Evolutionary conservation across 2,329 filamentous ascomycete genomes (phyloP).

Genomic region (Arachnopeziza araneosa): DNA sequence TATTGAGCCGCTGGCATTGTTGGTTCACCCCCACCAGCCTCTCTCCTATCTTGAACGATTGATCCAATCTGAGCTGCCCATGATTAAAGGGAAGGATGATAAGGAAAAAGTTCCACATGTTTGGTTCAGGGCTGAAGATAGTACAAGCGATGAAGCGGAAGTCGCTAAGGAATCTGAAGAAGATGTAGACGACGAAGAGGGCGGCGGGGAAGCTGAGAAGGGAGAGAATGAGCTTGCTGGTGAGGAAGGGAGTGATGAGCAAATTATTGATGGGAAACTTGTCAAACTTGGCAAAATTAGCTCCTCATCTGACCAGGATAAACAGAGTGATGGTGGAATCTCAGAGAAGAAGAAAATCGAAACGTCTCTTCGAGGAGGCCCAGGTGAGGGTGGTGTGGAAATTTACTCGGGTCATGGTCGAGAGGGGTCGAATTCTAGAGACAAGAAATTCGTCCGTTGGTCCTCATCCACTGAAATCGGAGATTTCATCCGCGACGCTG

Average conservation of each 20-base stretch:
- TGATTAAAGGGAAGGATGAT: constrained; percentile 55
- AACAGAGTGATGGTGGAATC: constrained; percentile 11
- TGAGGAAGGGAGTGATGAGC: constrained; percentile 41
- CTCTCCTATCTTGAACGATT: constrained; percentile 84
- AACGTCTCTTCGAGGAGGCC: constrained; percentile 39
- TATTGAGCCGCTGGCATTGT: constrained; percentile 77
- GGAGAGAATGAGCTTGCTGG: constrained; percentile 30
- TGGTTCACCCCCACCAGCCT: constrained; percentile 86
- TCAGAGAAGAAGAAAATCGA: constrained; percentile 27
- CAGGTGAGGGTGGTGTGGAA: constrained; percentile 56
- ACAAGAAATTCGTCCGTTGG: constrained; percentile 74
- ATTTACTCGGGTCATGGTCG: constrained; percentile 66
- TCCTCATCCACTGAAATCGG: constrained; percentile 84
- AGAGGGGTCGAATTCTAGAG: constrained; percentile 35
- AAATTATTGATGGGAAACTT: constrained; percentile 41
- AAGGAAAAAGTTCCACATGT: constrained; percentile 67
- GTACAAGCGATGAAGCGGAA: constrained; percentile 38
- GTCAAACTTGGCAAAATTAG: constrained; percentile 33
- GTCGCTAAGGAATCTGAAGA: constrained; percentile 38
- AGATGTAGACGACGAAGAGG: constrained; percentile 43
- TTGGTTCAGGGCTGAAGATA: constrained; percentile 74
- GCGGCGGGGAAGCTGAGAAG: constrained; percentile 32
- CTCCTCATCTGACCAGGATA: background rate
- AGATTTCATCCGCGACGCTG: constrained; percentile 89
- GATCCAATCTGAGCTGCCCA: constrained; percentile 77